A percentile compares a stretch with the other conserved stretches of the same genome.
Evolutionary conservation across 257 asterid genomes (phyloP).

Genomic region (Primulina tabacum): DNA sequence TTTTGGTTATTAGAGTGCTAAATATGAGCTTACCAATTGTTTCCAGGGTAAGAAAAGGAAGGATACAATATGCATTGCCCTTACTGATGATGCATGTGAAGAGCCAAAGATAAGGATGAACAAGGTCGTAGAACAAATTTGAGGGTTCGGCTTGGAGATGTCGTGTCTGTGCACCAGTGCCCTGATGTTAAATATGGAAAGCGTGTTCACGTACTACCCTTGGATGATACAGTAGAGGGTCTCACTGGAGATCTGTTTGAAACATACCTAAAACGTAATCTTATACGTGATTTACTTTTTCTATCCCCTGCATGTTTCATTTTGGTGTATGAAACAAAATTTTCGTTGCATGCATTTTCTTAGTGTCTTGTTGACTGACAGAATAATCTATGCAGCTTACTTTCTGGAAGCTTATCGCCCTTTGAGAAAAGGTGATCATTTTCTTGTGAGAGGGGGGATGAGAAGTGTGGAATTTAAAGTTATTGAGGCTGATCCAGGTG

Average conservation of each 20-base stretch:
- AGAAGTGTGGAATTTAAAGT: conserved; percentile 67
- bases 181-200: conserved; percentile 45
- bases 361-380: background rate
- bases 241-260: conserved; percentile 50
- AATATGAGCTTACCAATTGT: background rate
- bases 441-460: conserved; percentile 73
- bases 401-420: conserved; percentile 71
- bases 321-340: background rate
- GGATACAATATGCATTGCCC: conserved; percentile 52
- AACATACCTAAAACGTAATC: conserved; percentile 39
- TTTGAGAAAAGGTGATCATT: conserved; percentile 56
- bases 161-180: conserved; percentile 46
- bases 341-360: background rate
- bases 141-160: conserved; percentile 66
- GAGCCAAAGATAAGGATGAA: conserved; percentile 71
- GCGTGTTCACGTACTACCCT: conserved; percentile 44
- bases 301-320: background rate
- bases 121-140: conserved; percentile 63
- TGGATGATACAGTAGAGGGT: conserved; percentile 53
- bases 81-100: conserved; percentile 62
- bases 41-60: conserved; percentile 47
- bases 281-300: background rate
- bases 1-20: background rate
- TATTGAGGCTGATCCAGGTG: conserved; percentile 65
- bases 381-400: conserved; percentile 42